Evolutionary conservation across 176 grass and related monocot species (phyloP).

Genomic region (Cymbopogon citratus): DNA sequence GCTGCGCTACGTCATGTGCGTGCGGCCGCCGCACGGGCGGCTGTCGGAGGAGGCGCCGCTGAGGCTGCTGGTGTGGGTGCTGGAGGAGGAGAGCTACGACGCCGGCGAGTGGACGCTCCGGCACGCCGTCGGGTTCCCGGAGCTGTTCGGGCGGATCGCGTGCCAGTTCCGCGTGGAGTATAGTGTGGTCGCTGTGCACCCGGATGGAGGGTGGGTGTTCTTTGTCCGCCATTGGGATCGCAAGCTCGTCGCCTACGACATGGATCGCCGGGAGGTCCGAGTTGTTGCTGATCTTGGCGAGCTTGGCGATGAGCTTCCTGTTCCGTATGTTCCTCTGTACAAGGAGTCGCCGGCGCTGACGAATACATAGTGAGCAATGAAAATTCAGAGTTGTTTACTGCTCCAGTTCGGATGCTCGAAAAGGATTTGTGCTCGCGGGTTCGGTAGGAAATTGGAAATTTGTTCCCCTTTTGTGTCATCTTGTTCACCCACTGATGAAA

Average conservation of each 20-base stretch:
- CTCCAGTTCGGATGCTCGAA: neutral
- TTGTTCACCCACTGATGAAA: neutral
- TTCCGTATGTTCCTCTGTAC: neutral
- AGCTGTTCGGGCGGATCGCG: neutral
- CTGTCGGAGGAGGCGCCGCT: neutral
- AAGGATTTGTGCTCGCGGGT: neutral
- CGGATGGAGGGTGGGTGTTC: neutral
- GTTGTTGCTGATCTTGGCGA: neutral
- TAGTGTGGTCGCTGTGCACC: neutral
- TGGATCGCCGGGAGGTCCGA: neutral
- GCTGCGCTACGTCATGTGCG: neutral
- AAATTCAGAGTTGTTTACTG: neutral
- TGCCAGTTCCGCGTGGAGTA: neutral
- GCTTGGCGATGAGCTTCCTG: neutral
- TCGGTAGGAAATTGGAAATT: neutral
- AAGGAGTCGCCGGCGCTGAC: neutral
- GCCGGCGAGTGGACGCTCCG: neutral
- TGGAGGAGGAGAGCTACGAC: neutral
- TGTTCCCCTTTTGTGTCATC: neutral
- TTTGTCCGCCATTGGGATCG: neutral
- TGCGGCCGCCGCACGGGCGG: neutral
- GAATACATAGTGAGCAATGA: neutral
- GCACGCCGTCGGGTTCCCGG: neutral
- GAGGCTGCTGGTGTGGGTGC: neutral
- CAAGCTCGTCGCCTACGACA: conserved; percentile 5